These are phyloP conservation scores for Rhodotorula diobovata DNA, from an alignment of 768 basidiomycete species.

Conservation along the genomic window DNA sequence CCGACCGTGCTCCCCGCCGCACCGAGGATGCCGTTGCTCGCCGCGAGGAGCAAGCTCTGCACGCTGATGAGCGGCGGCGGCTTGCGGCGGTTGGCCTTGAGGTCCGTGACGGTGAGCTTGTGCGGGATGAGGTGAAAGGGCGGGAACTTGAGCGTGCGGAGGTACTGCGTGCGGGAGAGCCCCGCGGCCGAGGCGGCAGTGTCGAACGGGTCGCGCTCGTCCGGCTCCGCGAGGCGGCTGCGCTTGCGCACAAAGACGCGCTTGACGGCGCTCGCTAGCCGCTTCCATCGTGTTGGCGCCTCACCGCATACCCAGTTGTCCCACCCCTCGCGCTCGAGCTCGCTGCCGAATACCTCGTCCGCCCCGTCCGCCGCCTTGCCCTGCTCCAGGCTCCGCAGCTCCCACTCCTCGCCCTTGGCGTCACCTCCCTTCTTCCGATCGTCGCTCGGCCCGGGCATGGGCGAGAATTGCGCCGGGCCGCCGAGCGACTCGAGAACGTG, in stretches of 20 bases:
- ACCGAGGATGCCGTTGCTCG: conserved; percentile 28
- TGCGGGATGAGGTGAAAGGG: conserved; percentile 40
- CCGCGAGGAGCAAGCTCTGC: conserved; percentile 13
- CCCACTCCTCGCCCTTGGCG: not conserved
- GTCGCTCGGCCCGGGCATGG: conserved; percentile 8
- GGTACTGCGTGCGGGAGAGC: not conserved
- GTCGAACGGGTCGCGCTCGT: not conserved
- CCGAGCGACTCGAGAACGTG: conserved; percentile 55
- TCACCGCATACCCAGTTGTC: conserved; percentile 7
- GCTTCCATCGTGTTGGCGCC: not conserved
- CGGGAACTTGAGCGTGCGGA: conserved; percentile 37
- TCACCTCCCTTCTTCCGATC: not conserved
- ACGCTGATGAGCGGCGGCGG: conserved; percentile 23
- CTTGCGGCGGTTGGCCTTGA: conserved; percentile 36
- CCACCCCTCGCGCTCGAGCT: conserved; percentile 27
- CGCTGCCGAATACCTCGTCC: not conserved
- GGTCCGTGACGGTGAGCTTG: conserved; percentile 36
- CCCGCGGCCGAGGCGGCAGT: not conserved
- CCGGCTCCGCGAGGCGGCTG: not conserved
- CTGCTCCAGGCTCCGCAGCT: not conserved
- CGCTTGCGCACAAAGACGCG: not conserved
- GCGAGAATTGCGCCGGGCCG: conserved; percentile 51
- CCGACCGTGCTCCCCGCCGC: conserved; percentile 26
- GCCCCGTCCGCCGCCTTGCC: too few species aligned
- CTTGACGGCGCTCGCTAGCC: not conserved